These are phyloP conservation scores for Botrytis deweyae DNA, from an alignment of 2,329 filamentous ascomycete genomes.

Conservation along the genomic window DNA sequence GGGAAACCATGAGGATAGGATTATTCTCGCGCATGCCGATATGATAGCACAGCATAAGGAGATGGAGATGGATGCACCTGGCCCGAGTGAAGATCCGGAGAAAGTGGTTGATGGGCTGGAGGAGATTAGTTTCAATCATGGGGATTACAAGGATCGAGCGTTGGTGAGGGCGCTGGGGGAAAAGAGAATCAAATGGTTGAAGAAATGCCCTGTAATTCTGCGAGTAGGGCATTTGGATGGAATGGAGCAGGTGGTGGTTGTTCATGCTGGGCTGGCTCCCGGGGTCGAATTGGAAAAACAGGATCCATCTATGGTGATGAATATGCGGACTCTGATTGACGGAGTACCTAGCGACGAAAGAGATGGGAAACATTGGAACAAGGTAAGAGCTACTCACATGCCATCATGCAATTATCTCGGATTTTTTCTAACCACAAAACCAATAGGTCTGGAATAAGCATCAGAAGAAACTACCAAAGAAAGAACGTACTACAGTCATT, in stretches of 20 bases:
- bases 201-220: slow-evolving; percentile 74
- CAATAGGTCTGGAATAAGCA: slow-evolving; percentile 54
- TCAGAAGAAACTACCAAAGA: slow-evolving; percentile 43
- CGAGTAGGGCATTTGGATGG: slow-evolving; percentile 61
- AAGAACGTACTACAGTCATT: slow-evolving; percentile 63
- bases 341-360: slow-evolving; percentile 35
- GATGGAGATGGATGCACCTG: slow-evolving; percentile 27
- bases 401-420: background rate
- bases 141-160: slow-evolving; percentile 36
- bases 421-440: slow-evolving; percentile 23
- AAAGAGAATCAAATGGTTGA: slow-evolving; percentile 68
- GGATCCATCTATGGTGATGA: slow-evolving; percentile 82
- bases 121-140: slow-evolving; percentile 33
- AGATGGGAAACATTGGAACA: slow-evolving; percentile 36
- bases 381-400: slow-evolving; percentile 30
- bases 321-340: slow-evolving; percentile 67
- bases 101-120: slow-evolving; percentile 32
- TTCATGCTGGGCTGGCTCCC: slow-evolving; percentile 84
- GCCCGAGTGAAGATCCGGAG: slow-evolving; percentile 36
- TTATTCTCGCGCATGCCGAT: slow-evolving; percentile 64
- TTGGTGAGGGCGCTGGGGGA: slow-evolving; percentile 35
- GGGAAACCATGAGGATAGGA: slow-evolving; percentile 88
- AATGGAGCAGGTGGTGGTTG: slow-evolving; percentile 67
- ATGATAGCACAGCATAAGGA: slow-evolving; percentile 39
- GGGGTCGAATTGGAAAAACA: slow-evolving; percentile 67